phyloP scores from a whole-genome alignment of 2,329 filamentous ascomycete species.

The Stachybotrys chartarum region DNA sequence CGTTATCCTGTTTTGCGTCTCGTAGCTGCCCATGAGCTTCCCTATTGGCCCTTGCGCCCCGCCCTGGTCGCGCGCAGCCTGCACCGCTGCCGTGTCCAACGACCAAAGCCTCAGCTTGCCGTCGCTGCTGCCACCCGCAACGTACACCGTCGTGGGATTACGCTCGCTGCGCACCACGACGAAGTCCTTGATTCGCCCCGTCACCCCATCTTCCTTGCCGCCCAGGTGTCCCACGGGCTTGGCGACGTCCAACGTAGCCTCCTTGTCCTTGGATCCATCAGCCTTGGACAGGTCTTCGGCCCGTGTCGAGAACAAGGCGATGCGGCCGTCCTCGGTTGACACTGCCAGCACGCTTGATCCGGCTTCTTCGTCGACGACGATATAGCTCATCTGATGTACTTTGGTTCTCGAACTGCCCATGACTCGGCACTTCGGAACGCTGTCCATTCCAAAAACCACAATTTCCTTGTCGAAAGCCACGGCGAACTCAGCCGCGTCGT shows the following conservation, averaged over 20 bases:
- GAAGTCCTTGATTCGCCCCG: conserved; percentile 83
- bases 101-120: conserved; percentile 77
- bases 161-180: conserved; percentile 46
- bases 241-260: conserved; percentile 44
- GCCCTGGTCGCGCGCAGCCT: conserved; percentile 19
- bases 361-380: conserved; percentile 41
- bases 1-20: conserved; percentile 83
- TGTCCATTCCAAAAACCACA: conserved; percentile 83
- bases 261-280: conserved; percentile 24
- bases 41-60: conserved; percentile 41
- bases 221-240: conserved; percentile 71
- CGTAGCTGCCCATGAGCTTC: conserved; percentile 65
- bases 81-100: conserved; percentile 38
- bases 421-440: conserved; percentile 68
- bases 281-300: conserved; percentile 34
- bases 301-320: conserved; percentile 74
- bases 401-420: conserved; percentile 65
- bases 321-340: conserved; percentile 83
- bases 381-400: conserved; percentile 73
- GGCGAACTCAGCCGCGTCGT: conserved; percentile 72
- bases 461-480: conserved; percentile 83
- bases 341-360: conserved; percentile 55
- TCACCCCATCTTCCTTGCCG: conserved; percentile 60
- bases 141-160: conserved; percentile 35
- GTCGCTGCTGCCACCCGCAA: conserved; percentile 77